Evolutionary conservation across 192 early-diverging fungal genomes (phyloP), one percentile per base, ranked within the genome.

Genomic region (Dissophora globulifera): DNA sequence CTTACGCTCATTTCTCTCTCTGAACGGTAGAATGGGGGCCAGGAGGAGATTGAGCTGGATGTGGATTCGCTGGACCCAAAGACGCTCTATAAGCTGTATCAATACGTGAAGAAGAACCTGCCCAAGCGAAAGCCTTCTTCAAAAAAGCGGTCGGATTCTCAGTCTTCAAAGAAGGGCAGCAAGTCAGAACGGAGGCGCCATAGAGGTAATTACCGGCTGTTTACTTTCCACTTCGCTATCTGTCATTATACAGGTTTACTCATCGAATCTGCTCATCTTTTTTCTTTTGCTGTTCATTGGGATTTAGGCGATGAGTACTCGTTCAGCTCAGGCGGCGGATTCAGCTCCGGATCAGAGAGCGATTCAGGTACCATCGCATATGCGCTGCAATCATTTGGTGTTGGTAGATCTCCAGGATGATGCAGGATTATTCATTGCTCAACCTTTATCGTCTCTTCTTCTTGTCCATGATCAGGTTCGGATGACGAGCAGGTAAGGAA

Each of bases 1-100:
- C n/a, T n/a, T n/a, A n/a, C n/a, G n/a, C n/a, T n/a, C n/a, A n/a
- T n/a, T n/a, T n/a, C n/a, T n/a, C n/a, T n/a, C n/a, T n/a, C n/a
- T n/a, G n/a, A n/a, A n/a, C 40, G 1, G 29, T 62, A 82, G 80
- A 64, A 47, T 26, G 80, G 82, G n/a, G 86, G 83, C 6, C 88
- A 92, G 58, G 92, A 93, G 38, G 96, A 98, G 78, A 94, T 98
- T 59, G 96, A 98, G 72, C 84, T 99, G 65, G 97, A 99, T 62
- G 97, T 99, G 80, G 96, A 97, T 61, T 84, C 93, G 0, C 82
- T 98, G 46, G 92, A 94, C 74, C 87, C 89, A 59, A 80, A 78
- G 29, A 96, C 95, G 12, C 85, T 97, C 25, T 92, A 87, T 75
- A 86, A 88, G 69, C 81, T 99, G 41, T 95, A 97, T 72, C 85